Conservation (phyloP, 352 stramenopile genomes). For the Globisporangium paroecandrum region DNA sequence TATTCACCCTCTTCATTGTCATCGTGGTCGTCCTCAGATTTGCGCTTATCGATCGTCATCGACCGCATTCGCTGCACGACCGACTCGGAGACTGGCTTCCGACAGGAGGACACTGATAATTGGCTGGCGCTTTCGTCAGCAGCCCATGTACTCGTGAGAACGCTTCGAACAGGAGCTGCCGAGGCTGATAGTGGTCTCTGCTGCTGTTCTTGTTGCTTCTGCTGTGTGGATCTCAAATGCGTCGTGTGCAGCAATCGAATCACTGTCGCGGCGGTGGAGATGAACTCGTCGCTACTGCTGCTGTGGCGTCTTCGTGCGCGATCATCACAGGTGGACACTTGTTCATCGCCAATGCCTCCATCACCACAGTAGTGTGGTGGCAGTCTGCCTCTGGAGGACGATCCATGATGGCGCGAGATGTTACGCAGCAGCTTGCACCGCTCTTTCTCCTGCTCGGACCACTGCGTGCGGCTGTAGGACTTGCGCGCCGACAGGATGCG, state of each 20-base stretch:
- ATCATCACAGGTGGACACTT: not conserved
- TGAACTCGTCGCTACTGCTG: not conserved
- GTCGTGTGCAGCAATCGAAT: slow-evolving; percentile 5
- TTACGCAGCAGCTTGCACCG: slow-evolving; percentile 35
- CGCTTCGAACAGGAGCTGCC: not conserved
- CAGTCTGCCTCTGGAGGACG: slow-evolving; percentile 18
- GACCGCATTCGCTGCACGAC: slow-evolving; percentile 12
- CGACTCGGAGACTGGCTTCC: slow-evolving; percentile 5
- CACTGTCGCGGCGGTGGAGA: not conserved
- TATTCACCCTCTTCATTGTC: not conserved
- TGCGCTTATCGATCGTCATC: slow-evolving; percentile 2
- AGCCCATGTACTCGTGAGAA: not conserved
- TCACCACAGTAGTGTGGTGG: slow-evolving; percentile 6
- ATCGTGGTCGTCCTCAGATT: not conserved
- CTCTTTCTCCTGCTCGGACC: slow-evolving; percentile 38
- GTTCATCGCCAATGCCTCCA: not conserved
- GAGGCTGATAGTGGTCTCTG: slow-evolving; percentile 5
- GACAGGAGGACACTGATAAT: not conserved
- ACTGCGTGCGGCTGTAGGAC: slow-evolving; percentile 35
- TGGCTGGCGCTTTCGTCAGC: not conserved
- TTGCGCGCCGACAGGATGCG: slow-evolving; percentile 44
- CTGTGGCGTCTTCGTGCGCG: not conserved
- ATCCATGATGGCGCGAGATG: slow-evolving; percentile 34
- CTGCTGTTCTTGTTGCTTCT: not conserved
- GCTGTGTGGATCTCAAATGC: not conserved